Base-by-base conservation (phyloP, 768 basidiomycete species). In the Hypholoma sublateritium region DNA sequence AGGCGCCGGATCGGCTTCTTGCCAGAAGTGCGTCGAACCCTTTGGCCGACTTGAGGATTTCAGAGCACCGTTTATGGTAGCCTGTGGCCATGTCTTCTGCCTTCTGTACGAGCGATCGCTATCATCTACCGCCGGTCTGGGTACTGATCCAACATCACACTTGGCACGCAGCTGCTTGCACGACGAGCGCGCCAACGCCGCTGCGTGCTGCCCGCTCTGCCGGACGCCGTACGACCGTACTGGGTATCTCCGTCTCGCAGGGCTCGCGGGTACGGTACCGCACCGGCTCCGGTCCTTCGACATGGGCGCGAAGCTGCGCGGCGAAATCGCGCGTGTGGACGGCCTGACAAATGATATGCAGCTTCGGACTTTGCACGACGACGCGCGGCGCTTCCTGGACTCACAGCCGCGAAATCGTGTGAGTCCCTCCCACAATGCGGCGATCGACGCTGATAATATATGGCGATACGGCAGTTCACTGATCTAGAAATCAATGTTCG, bases 11-110 rank as follows among this genome's bases (percentile, higher is more conserved):
- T 34, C 35, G 25, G 55, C 58, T 32, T 35, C 37, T n/a, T 59
- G 61, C 43, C 58, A 50, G 22, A 48, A 25, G 17, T 62, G 58
- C 45, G 54, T 50, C 52, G 55, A 59, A 43, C 58, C 58, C 14
- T 59, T 59, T 47, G 55, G 54, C 19, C 53, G 21, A n/a, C 42
- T 57, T 5, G 58, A 62, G 42, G 58, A 53, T 19, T 42, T 24
- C 17, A 53, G 50, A 35, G 50, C 53, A 21, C 58, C 55, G 12
- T 56, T 45, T 22, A 21, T 44, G 9, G 46, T 57, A 3, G 17
- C 45, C 9, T 62, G 88, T 57, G 88, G 88, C 12, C 87, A 89
- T 65, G 79, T 81, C 54, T 87, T 88, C 69, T 89, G 85, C 62
- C 68, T 73, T 56, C 68, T 66, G 72, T 74, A 52, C 41, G 76